Base-by-base conservation (phyloP, 2,329 filamentous ascomycete species). In the Bipolaris oryzae region DNA sequence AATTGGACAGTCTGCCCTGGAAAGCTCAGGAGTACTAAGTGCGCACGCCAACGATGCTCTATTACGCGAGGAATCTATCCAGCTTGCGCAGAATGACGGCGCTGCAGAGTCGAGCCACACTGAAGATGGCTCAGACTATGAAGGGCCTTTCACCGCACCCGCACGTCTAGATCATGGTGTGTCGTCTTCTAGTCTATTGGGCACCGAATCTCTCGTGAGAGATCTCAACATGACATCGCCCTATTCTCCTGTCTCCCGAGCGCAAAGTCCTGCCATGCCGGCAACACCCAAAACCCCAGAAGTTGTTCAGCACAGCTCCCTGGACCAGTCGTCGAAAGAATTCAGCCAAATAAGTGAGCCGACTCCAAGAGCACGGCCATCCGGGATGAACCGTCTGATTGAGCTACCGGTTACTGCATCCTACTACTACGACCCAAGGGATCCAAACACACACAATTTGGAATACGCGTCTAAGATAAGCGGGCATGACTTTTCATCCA, bases 1-100 rank as follows among this genome's bases (percentile, higher is more conserved):
- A 68, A 84, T 88, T 60, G 82, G 81, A 10, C 74, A 79, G 25
- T 85, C 84, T 18, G 81, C 81, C 10, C 66, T 87, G 13, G 75
- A 78, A 47, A 85, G 80, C 66, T 85, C 85, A 15, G 80, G 79
- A 11, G 72, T 80, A 18, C 71, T 85, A 5, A 66, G 62, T 33
- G 62, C 60, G 15, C 68, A 70, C 35, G 69, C 67, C 15, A 69
- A 72, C 20, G 62, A 64, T 28, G 75, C 74, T 15, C 57, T 76
- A 10, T 72, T 66, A 3, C 47, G 67, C 16, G 64, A 62, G 5
- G 63, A 53, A 7, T 56, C 58, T 20, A 53, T 55, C 31, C 60
- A 53, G 5, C 39, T 41, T n/a, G 25, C 23, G 9, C 50, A 55
- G 13, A 50, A 49, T 23, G 52, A 50, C 15, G 50, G 42, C 23